Base-by-base conservation (phyloP, 108 stramenopile species). In the Skeletonema costatum region DNA sequence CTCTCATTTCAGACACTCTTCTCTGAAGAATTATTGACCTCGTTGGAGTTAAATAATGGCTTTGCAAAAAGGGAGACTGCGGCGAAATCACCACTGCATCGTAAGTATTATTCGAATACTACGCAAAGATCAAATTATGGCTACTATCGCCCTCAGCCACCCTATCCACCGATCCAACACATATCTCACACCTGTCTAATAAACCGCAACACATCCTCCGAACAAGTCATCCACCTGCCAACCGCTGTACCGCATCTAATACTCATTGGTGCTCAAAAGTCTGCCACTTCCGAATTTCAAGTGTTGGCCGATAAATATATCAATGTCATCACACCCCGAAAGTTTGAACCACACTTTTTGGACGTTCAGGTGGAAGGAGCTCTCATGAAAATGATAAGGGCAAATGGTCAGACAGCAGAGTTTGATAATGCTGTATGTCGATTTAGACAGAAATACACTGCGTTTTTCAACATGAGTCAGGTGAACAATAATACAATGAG, bases 291-390 rank as follows among this genome's bases (percentile, higher is more conserved):
- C 0, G 30, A 41, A 32, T 53, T 70, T 19, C 68, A 56, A 70
- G 13, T n/a, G 32, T 10, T 70, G 12, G 42, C 48, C 13, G 31
- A 70, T 58, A 51, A 35, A 17, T 9, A 32, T 25, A 41, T 11
- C 16, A 51, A 70, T 35, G 48, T 70, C 16, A 58, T 70, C 19
- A 70, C 42, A 12, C 51, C 68, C 12, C 41, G 17, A 21, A 50
- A n/a, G 13, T 70, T 70, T 36, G 68, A 70, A 58, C 21, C 68
- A 44, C 68, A 70, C 35, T 70, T 58, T 70, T 70, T 70, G 5
- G 50, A 53, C 25, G 53, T 42, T 42, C 0, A 67, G 35, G 48
- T 50, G 48, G 19, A 16, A 13, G 51, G 50, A 3, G 8, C 31
- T 0, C 32, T 50, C 42, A 29, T 17, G 51, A 39, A 0, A 39